A percentile compares a stretch with the other conserved stretches of the same genome.
These are phyloP conservation scores for Alternaria brassicae DNA, from an alignment of 2,329 filamentous ascomycete species.

Conservation along the genomic window DNA sequence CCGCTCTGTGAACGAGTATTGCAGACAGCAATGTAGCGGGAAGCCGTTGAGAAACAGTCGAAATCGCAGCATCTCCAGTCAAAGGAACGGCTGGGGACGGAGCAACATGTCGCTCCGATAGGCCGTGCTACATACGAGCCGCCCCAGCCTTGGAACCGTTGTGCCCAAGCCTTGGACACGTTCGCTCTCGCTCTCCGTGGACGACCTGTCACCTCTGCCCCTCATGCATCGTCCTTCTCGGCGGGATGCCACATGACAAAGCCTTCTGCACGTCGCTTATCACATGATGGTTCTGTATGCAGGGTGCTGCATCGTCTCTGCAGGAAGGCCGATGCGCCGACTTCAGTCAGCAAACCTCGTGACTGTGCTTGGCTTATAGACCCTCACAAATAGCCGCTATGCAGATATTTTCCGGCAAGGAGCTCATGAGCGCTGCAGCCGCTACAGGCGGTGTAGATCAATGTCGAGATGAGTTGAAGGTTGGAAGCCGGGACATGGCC, in stretches of 20 bases:
- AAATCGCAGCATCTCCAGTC: background rate
- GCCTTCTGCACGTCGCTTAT: constrained; percentile 10
- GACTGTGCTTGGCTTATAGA: constrained; percentile 2
- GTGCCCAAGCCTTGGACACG: background rate
- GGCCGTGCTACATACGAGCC: constrained; percentile 2
- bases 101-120: constrained; percentile 5
- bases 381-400: background rate
- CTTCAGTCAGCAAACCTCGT: constrained; percentile 10
- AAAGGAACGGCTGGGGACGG: background rate
- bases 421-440: background rate
- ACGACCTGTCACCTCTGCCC: background rate
- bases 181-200: background rate
- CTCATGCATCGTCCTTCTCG: background rate
- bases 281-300: constrained; percentile 21
- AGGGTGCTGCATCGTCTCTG: constrained; percentile 6
- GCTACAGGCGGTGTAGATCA: background rate
- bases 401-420: background rate
- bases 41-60: background rate
- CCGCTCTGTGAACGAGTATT: background rate
- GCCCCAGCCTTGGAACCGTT: background rate
- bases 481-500: background rate
- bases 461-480: background rate
- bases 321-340: constrained; percentile 11
- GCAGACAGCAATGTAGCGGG: background rate
- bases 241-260: constrained; percentile 15